Evolutionary conservation across 1,139 yeast species (phyloP).

Genomic region (Komagataea norvegica): DNA sequence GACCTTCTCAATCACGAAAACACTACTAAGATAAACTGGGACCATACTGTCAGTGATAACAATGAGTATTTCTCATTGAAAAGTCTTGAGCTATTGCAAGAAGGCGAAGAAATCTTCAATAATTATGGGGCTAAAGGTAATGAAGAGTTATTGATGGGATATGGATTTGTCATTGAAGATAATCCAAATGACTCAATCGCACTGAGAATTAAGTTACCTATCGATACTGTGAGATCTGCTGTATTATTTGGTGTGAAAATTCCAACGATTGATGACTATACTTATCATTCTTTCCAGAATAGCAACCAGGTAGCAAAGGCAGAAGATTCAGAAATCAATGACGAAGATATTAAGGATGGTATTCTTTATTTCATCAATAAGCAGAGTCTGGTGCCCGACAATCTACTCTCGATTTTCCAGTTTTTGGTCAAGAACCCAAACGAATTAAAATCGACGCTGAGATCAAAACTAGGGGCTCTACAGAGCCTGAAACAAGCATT

Average conservation of each 20-base stretch:
- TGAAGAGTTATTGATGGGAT: constrained; percentile 54
- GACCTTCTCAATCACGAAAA: constrained; percentile 68
- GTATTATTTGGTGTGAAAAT: constrained; percentile 22
- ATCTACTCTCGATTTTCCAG: constrained; percentile 29
- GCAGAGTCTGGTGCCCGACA: constrained; percentile 25
- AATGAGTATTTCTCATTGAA: constrained; percentile 19
- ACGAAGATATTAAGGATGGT: constrained; percentile 15
- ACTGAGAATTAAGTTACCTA: constrained; percentile 47
- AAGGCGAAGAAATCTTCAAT: constrained; percentile 56
- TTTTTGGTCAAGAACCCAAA: constrained; percentile 25
- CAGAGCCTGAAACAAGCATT: constrained; percentile 23
- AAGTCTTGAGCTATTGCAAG: constrained; percentile 18
- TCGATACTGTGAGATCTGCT: constrained; percentile 22
- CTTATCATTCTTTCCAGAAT: constrained; percentile 32
- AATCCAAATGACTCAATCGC: constrained; percentile 56
- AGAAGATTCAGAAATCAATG: constrained; percentile 1
- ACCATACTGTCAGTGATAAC: constrained; percentile 15
- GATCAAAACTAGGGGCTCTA: constrained; percentile 33
- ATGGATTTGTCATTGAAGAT: constrained; percentile 62
- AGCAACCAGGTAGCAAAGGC: background rate
- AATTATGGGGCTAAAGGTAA: constrained; percentile 87
- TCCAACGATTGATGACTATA: constrained; percentile 32
- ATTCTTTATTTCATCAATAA: constrained; percentile 22
- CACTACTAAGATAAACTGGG: constrained; percentile 57
- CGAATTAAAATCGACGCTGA: constrained; percentile 26